phyloP scores from a whole-genome alignment of 139 green algal genomes.

The Chlorella sp. region DNA sequence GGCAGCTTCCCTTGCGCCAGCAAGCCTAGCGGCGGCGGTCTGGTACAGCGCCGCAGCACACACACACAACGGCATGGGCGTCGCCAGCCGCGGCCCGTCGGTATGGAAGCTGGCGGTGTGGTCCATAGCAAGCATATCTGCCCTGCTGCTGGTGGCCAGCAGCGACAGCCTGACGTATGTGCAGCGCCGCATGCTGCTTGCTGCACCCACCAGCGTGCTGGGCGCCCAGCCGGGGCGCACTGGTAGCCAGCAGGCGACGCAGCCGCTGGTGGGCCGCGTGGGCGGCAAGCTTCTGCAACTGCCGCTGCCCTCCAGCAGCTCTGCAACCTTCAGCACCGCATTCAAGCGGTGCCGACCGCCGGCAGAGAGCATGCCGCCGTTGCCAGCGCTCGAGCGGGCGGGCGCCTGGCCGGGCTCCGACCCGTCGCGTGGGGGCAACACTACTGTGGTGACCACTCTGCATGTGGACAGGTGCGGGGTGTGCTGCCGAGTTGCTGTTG shows the following conservation, averaged over 20 bases:
- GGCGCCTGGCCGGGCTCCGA: not conserved
- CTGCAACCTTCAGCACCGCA: not conserved
- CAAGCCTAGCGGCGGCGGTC: no score
- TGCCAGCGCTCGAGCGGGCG: conserved; percentile 9
- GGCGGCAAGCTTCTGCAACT: not conserved
- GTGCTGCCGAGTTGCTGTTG: not conserved
- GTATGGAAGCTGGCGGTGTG: conserved; percentile 7
- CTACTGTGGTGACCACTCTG: conserved; percentile 5
- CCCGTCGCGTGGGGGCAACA: not conserved
- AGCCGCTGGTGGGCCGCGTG: conserved; percentile 3
- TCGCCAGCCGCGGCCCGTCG: not conserved
- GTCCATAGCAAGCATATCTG: not conserved
- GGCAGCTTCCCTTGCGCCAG: no score
- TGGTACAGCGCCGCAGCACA: not conserved
- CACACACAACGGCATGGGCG: not conserved
- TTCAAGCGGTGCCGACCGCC: not conserved
- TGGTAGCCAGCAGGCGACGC: not conserved
- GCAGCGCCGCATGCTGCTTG: conserved; percentile 25
- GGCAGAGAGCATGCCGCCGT: no score
- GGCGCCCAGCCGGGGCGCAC: not conserved
- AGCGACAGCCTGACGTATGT: conserved; percentile 7
- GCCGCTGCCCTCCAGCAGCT: not conserved
- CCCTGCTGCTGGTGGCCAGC: not conserved
- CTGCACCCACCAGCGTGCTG: not conserved
- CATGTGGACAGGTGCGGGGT: conserved; percentile 12